Conservation (phyloP, 2,329 filamentous ascomycete species). For the Penicillium decumbens region DNA sequence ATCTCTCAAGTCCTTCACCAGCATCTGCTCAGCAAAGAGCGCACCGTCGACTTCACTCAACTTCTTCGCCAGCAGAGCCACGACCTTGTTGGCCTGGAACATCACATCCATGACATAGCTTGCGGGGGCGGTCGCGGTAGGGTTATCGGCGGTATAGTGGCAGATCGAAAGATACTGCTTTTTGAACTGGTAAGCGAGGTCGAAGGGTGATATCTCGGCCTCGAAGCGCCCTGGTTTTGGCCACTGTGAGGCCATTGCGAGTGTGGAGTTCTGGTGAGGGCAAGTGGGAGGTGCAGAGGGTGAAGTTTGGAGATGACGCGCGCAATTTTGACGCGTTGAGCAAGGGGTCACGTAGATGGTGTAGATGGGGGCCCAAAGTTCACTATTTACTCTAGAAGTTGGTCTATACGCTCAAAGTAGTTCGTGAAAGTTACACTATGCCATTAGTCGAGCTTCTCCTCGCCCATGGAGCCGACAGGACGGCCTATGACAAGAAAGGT, state of each 20-base stretch:
- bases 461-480: neutral
- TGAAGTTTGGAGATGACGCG: neutral
- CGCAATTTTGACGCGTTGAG: conserved; percentile 2
- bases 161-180: conserved; percentile 9
- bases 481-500: neutral
- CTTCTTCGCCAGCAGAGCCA: neutral
- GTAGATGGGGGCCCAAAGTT: too few relatives aligned
- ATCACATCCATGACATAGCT: conserved; percentile 4
- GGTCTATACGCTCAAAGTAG: too few relatives aligned
- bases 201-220: conserved; percentile 1
- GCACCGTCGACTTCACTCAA: neutral
- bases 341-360: conserved; percentile 3
- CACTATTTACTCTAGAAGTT: too few relatives aligned
- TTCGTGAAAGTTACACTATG: neutral
- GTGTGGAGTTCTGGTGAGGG: neutral
- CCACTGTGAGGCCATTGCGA: conserved; percentile 10
- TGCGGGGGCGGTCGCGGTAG: conserved; percentile 1
- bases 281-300: neutral
- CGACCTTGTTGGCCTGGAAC: conserved; percentile 1
- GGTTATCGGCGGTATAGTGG: conserved; percentile 5
- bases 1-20: too few relatives aligned
- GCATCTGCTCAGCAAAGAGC: neutral
- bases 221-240: conserved; percentile 3
- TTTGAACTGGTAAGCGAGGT: conserved; percentile 9
- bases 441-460: neutral